phyloP scores from a whole-genome alignment of 352 stramenopile species.

The Sclerospora graminicola region DNA sequence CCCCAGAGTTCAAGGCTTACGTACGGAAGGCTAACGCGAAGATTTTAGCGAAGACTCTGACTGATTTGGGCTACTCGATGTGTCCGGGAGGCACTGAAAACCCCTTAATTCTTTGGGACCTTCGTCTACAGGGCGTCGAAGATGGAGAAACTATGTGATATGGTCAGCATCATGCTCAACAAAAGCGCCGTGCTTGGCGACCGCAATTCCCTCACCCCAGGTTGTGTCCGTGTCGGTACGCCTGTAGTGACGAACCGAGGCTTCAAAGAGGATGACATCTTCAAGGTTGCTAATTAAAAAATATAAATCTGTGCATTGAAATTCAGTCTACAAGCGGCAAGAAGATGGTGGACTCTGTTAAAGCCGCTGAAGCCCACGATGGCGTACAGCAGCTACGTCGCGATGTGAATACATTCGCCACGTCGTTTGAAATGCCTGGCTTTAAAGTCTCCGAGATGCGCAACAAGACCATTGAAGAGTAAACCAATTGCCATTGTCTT shows the following conservation, averaged over 20 bases:
- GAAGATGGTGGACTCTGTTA: conserved; percentile 90
- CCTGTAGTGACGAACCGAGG: conserved; percentile 95
- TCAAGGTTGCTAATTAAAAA: conserved; percentile 90
- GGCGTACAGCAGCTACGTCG: conserved; percentile 84
- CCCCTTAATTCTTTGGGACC: conserved; percentile 98
- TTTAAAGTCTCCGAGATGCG: conserved; percentile 88
- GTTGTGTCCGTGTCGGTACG: conserved; percentile 93
- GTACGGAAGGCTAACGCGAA: conserved; percentile 90
- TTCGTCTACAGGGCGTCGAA: conserved; percentile 92
- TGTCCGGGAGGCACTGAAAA: conserved; percentile 98
- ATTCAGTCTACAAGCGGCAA: too few relatives aligned
- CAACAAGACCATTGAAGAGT: conserved; percentile 76
- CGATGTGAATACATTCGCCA: conserved; percentile 90
- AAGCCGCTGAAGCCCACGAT: conserved; percentile 68
- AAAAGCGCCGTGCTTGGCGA: conserved; percentile 98
- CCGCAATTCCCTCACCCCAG: conserved; percentile 89
- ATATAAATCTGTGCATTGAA: conserved; percentile 91
- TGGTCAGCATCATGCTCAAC: conserved; percentile 97
- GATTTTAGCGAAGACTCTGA: conserved; percentile 86
- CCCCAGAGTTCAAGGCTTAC: conserved; percentile 97
- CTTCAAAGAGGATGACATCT: conserved; percentile 95
- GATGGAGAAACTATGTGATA: conserved; percentile 97
- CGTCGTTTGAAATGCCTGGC: conserved; percentile 93
- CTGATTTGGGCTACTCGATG: conserved; percentile 91
- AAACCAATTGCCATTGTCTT: conserved; percentile 16